Base-by-base conservation (phyloP, 108 stramenopile genomes). In the Nitzschia palea region DNA sequence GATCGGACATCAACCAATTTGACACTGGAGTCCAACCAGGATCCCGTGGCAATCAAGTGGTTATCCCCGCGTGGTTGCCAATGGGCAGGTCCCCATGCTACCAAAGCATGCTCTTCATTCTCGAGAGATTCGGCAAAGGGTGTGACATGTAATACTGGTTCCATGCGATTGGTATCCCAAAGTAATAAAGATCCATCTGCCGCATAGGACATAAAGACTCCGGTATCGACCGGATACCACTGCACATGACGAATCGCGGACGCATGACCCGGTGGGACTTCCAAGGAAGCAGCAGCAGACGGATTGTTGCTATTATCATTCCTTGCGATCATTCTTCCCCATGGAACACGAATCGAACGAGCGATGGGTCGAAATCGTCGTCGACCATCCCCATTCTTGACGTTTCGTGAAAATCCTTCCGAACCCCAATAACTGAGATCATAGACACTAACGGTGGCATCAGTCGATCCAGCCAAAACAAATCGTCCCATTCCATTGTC, bases 181-280 rank as follows among this genome's bases (percentile, higher is more conserved):
- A 93, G 63, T 42, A 88, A 34, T 27, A 93, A 59, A 45, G 76
- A 60, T 10, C 85, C 88, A 26, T 79, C 77, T 9, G 68, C 67
- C 8, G 83, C 71, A 1, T 76, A 63, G n/a, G 91, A 88, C 15
- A 93, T 60, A 64, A 93, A 93, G 0, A 68, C 76, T 28, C 91
- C 91, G 23, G 77, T 63, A 65, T 93, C 91, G 10, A 78, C 73
- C 20, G 87, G 87, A 69, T 91, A 87, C 90, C 90, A 91, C 44
- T 85, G 81, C 1, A 80, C 80, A 32, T 65, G 43, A 4, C 75
- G 60, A 26, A 87, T 54, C 6, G 86, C 76, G 44, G 76, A 51
- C 0, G 77, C 69, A 54, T 86, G 90, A 15, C 83, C 88, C 4
- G 71, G 27, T 4, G 88, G 81, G 5, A 82, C 57, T 27, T 42